Conservation (phyloP, 164 flowering plant genomes). For the Nelumbo lutea region DNA sequence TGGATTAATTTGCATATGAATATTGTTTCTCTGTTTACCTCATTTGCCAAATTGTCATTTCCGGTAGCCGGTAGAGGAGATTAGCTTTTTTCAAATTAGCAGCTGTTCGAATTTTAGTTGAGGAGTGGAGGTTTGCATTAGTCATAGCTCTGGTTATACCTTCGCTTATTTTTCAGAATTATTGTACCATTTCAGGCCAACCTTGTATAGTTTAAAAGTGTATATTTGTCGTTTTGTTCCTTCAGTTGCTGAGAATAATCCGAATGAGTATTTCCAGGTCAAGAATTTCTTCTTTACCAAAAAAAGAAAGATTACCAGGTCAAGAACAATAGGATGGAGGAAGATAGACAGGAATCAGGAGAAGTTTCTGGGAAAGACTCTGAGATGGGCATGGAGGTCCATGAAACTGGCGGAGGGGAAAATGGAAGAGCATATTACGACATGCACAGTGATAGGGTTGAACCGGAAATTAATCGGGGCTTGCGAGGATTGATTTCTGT, state of each 20-base stretch:
- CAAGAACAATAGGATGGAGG: slow-evolving; percentile 41
- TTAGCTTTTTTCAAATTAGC: neutral
- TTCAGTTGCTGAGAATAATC: neutral
- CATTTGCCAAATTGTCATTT: neutral
- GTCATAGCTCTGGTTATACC: neutral
- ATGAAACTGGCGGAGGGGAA: slow-evolving; percentile 24
- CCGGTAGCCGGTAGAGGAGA: neutral
- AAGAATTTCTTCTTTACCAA: neutral
- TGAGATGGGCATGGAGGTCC: slow-evolving; percentile 9
- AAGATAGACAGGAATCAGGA: slow-evolving; percentile 31
- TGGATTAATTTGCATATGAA: neutral
- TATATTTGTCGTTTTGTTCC: neutral
- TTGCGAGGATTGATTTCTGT: slow-evolving; percentile 23
- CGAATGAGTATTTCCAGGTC: slow-evolving; percentile 23
- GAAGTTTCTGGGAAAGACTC: slow-evolving; percentile 26
- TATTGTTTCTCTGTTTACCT: neutral
- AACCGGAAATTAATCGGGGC: slow-evolving; percentile 18
- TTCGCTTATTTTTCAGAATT: neutral
- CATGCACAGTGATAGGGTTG: slow-evolving; percentile 13
- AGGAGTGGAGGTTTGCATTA: slow-evolving; percentile 1
- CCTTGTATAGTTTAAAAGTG: neutral
- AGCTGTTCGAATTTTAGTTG: neutral
- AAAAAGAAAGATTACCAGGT: slow-evolving; percentile 12
- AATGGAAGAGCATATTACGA: slow-evolving; percentile 18
- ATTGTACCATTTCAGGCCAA: slow-evolving; percentile 3